A percentile compares a stretch with the other conserved stretches of the same genome.
phyloP scores from a whole-genome alignment of 129 eudicot genomes.

The Centrapalus pauciflorus region DNA sequence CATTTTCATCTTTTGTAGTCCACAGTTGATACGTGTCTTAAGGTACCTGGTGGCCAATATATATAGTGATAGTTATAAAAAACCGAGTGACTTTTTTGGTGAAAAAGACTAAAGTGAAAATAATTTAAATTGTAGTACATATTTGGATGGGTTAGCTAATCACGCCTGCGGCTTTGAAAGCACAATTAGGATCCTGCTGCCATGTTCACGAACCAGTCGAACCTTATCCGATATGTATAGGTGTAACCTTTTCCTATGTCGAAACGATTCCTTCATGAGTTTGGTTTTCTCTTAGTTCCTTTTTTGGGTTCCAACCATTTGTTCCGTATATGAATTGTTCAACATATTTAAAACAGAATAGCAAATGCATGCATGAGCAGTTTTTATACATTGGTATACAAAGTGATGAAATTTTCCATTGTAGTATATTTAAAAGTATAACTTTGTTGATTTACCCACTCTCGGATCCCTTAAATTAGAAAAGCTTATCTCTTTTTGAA shows the following conservation, averaged over 20 bases:
- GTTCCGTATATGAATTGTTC: slow-evolving; percentile 20
- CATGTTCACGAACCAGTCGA: slow-evolving; percentile 18
- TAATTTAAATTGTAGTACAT: slow-evolving; percentile 12
- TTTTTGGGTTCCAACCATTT: slow-evolving; percentile 22
- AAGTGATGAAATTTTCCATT: slow-evolving; percentile 3
- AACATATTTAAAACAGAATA: not conserved
- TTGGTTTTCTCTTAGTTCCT: slow-evolving; percentile 11
- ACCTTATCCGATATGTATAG: slow-evolving; percentile 21
- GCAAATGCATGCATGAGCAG: slow-evolving; percentile 27
- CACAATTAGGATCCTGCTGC: not conserved
- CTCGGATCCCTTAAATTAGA: slow-evolving; percentile 7
- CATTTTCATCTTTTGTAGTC: not conserved
- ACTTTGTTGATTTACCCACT: not conserved
- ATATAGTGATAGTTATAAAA: not conserved
- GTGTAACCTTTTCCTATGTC: slow-evolving; percentile 15
- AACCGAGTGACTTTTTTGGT: not conserved
- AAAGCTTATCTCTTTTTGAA: slow-evolving; percentile 27
- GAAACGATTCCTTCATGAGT: slow-evolving; percentile 20
- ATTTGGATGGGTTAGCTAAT: slow-evolving; percentile 20
- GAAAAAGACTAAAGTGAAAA: slow-evolving; percentile 2
- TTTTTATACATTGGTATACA: not conserved
- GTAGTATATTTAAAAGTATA: not conserved
- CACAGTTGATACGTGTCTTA: not conserved
- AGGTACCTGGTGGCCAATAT: not conserved
- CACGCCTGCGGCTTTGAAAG: slow-evolving; percentile 19